Percentiles rank a stretch among this genome's conserved stretches.
Conservation (phyloP, 495 filamentous ascomycete species). For the Cetradonia linearis region DNA sequence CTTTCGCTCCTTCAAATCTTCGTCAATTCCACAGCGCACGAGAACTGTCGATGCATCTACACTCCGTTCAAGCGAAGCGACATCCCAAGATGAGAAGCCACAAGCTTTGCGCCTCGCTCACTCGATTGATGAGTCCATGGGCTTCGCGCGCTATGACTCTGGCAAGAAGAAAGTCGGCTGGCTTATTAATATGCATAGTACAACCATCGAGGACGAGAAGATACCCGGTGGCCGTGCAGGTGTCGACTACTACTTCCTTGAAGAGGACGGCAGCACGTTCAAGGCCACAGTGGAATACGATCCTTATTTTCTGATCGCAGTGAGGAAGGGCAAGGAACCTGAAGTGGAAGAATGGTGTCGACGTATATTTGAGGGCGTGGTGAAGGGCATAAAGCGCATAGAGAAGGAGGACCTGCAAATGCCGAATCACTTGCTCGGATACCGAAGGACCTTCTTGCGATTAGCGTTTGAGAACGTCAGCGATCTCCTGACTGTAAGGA, state of each 20-base stretch:
- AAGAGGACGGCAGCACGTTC: conserved; percentile 86
- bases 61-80: conserved; percentile 67
- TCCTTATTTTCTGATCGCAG: conserved; percentile 89
- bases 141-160: conserved; percentile 84
- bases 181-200: conserved; percentile 91
- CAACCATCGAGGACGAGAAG: conserved; percentile 74
- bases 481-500: conserved; percentile 74
- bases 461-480: conserved; percentile 77
- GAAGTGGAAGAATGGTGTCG: conserved; percentile 96
- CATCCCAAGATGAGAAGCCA: conserved; percentile 73
- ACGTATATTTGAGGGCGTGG: conserved; percentile 69
- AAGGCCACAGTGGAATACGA: conserved; percentile 95
- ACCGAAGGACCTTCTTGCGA: conserved; percentile 75
- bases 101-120: conserved; percentile 77
- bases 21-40: conserved; percentile 45
- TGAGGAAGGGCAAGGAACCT: conserved; percentile 74
- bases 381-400: conserved; percentile 65
- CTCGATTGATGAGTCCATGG: conserved; percentile 87
- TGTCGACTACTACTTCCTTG: conserved; percentile 95
- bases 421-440: conserved; percentile 92
- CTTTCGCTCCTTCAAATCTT: conserved; percentile 40
- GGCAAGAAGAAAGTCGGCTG: conserved; percentile 80
- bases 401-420: conserved; percentile 92
- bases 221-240: conserved; percentile 73
- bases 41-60: conserved; percentile 71